Evolutionary conservation across 352 stramenopile genomes (phyloP).

Genomic region (Phytopythium sindhum): DNA sequence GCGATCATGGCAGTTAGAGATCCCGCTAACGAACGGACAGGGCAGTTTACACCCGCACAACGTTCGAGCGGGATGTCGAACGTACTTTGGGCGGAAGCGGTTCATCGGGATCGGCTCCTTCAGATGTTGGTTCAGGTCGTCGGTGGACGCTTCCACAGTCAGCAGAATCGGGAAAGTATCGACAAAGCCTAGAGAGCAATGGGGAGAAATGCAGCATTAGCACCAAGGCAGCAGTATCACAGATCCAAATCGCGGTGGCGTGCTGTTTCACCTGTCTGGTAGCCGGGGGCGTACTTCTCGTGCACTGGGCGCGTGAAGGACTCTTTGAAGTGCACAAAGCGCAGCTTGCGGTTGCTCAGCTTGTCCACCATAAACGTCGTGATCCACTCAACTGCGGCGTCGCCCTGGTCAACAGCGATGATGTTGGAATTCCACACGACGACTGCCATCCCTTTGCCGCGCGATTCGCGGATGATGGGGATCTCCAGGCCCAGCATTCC

Average conservation of each 20-base stretch:
- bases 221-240: neutral
- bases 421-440: slow-evolving; percentile 58
- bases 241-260: no score
- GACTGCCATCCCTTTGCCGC: slow-evolving; percentile 32
- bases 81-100: slow-evolving; percentile 80
- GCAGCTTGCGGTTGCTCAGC: slow-evolving; percentile 31
- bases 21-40: no score
- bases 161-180: slow-evolving; percentile 81
- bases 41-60: no score
- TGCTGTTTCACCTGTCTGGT: slow-evolving; percentile 58
- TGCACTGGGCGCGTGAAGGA: slow-evolving; percentile 50
- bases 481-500: slow-evolving; percentile 63
- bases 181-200: slow-evolving; percentile 42
- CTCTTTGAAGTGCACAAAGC: slow-evolving; percentile 62
- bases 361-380: slow-evolving; percentile 43
- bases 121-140: slow-evolving; percentile 53
- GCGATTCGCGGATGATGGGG: slow-evolving; percentile 34
- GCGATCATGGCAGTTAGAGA: neutral
- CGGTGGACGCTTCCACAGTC: slow-evolving; percentile 47
- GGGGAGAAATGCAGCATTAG: neutral
- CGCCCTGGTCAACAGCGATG: slow-evolving; percentile 57
- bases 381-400: slow-evolving; percentile 59
- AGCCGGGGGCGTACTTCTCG: slow-evolving; percentile 54
- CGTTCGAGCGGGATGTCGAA: neutral
- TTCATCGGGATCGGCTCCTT: slow-evolving; percentile 64